Percentiles rank a stretch among this genome's conserved stretches.
Conservation (phyloP, 306 rosid genomes). For the Canavalia ensiformis region DNA sequence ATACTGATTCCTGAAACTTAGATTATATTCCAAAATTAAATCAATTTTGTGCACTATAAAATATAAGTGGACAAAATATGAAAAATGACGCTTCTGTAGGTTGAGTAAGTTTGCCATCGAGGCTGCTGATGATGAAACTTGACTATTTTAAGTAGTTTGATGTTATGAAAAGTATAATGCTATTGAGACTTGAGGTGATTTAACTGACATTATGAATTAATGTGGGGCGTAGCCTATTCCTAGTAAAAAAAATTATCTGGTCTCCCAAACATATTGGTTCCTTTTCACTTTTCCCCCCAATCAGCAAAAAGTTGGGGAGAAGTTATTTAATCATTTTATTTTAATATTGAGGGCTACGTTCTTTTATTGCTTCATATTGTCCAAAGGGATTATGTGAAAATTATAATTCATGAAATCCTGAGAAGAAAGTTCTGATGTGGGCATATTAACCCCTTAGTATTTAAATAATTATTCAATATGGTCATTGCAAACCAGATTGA, state of each 20-base stretch:
- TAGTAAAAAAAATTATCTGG: neutral
- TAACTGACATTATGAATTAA: constrained; percentile 10
- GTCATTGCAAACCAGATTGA: constrained; percentile 1
- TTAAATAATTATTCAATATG: constrained; percentile 4
- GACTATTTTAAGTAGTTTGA: constrained; percentile 21
- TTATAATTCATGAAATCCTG: constrained; percentile 24
- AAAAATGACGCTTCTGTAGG: neutral
- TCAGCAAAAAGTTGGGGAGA: neutral
- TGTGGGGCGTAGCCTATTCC: neutral
- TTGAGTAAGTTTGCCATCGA: neutral
- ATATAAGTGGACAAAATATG: constrained; percentile 21
- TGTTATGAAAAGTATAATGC: constrained; percentile 36
- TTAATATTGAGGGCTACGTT: no score
- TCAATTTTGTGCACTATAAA: neutral
- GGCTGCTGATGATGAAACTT: constrained; percentile 31
- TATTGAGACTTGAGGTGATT: constrained; percentile 24
- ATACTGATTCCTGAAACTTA: constrained; percentile 21
- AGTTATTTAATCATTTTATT: neutral
- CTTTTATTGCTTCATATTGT: constrained; percentile 16
- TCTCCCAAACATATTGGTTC: constrained; percentile 12
- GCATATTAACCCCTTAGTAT: no score
- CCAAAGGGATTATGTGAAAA: constrained; percentile 10
- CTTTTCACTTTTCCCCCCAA: constrained; percentile 13
- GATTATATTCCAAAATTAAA: neutral
- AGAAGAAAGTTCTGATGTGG: no score